These are phyloP conservation scores for Exophiala dermatitidis DNA, from an alignment of 2,329 filamentous ascomycete species.

Conservation along the genomic window DNA sequence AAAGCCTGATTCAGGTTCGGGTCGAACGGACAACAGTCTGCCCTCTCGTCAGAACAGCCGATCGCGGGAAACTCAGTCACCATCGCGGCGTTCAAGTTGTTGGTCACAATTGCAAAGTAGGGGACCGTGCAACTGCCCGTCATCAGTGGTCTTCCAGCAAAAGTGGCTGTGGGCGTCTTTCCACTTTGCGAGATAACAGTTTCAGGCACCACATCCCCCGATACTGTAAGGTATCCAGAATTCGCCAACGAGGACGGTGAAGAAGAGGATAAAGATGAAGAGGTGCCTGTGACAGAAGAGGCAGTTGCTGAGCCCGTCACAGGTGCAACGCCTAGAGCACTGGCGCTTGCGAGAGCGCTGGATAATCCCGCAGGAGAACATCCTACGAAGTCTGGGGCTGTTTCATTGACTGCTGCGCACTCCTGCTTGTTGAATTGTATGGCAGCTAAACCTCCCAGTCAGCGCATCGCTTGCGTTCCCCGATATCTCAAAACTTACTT, in stretches of 20 bases:
- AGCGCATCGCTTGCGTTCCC: neutral
- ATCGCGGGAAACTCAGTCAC: conserved; percentile 24
- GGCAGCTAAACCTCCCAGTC: conserved; percentile 16
- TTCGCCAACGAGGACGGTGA: conserved; percentile 11
- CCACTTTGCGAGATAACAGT: conserved; percentile 4
- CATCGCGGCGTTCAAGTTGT: neutral
- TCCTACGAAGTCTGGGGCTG: conserved; percentile 28
- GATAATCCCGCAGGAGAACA: conserved; percentile 24
- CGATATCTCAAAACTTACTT: conserved; percentile 14
- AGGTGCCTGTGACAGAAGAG: conserved; percentile 7
- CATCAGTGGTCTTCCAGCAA: conserved; percentile 21
- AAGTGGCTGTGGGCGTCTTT: conserved; percentile 18
- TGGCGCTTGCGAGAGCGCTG: conserved; percentile 18
- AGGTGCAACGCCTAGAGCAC: neutral
- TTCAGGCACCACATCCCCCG: conserved; percentile 15
- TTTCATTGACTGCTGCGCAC: conserved; percentile 26
- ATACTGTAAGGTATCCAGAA: conserved; percentile 16
- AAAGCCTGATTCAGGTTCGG: conserved; percentile 17
- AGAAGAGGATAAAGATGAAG: neutral
- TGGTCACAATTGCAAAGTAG: conserved; percentile 24
- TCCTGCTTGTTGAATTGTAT: conserved; percentile 28
- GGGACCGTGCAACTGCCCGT: conserved; percentile 27
- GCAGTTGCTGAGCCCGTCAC: conserved; percentile 1
- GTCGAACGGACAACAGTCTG: conserved; percentile 25
- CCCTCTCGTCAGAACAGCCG: conserved; percentile 23